Evolutionary conservation across 2,329 filamentous ascomycete genomes (phyloP).

Genomic region (Chrysoporthe deuterocubensis): DNA sequence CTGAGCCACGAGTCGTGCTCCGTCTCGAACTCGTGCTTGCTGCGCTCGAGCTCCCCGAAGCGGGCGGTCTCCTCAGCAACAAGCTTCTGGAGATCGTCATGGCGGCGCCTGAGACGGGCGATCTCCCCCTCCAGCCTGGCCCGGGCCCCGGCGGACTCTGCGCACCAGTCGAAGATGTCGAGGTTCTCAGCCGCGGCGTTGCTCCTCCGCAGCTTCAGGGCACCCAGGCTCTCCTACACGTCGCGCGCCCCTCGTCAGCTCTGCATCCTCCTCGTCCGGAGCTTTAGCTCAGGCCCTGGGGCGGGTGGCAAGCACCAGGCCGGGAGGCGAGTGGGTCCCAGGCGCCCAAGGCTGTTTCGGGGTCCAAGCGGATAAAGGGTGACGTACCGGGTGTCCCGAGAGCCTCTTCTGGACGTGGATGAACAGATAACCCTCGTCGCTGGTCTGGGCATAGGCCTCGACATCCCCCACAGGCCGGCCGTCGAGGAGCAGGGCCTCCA

Average conservation of each 20-base stretch:
- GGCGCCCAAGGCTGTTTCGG: not conserved
- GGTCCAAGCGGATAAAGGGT: conserved; percentile 22
- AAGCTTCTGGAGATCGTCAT: conserved; percentile 55
- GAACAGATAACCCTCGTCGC: conserved; percentile 55
- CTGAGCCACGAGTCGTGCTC: conserved; percentile 71
- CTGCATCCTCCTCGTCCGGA: not conserved
- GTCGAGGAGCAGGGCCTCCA: conserved; percentile 61
- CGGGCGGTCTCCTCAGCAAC: conserved; percentile 64
- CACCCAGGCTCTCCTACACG: conserved; percentile 69
- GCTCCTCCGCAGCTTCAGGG: conserved; percentile 60
- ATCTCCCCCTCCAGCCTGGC: conserved; percentile 49
- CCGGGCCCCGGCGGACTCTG: conserved; percentile 56
- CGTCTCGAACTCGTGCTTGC: conserved; percentile 70
- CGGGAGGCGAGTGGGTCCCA: not conserved
- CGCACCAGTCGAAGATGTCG: conserved; percentile 73
- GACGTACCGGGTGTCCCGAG: conserved; percentile 68
- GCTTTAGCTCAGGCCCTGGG: conserved; percentile 7
- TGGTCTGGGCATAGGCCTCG: conserved; percentile 63
- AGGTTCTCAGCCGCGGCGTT: conserved; percentile 58
- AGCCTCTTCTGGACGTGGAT: conserved; percentile 69
- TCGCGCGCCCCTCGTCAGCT: conserved; percentile 31
- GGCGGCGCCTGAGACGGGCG: conserved; percentile 45
- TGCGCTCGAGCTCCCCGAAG: conserved; percentile 66
- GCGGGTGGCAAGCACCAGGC: not conserved
- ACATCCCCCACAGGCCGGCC: conserved; percentile 54